A percentile compares a stretch with the other conserved stretches of the same genome.
Conservation (phyloP, 305 asterid genomes). For the Fraxinus albicans region DNA sequence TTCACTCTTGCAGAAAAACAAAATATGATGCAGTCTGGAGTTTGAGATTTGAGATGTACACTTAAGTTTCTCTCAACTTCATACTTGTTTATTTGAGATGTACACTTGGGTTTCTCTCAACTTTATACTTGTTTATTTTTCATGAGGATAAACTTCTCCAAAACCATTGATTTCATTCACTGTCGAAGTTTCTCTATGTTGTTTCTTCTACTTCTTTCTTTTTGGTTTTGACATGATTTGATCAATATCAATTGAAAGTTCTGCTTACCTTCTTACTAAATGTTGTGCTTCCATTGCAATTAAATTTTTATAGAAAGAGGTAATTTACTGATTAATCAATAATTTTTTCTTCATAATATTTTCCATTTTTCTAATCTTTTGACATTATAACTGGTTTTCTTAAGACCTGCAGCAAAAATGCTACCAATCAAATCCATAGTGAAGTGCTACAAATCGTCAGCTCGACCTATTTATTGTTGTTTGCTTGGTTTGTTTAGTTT, state of each 20-base stretch:
- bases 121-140: background rate
- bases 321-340: background rate
- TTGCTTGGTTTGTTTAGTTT: background rate
- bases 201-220: background rate
- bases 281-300: background rate
- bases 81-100: too few relatives aligned
- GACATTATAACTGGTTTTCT: background rate
- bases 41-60: background rate
- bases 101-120: too few relatives aligned
- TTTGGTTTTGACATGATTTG: background rate
- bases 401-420: background rate
- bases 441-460: background rate
- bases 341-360: background rate
- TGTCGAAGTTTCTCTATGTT: background rate
- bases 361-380: background rate
- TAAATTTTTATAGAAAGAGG: background rate
- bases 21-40: background rate
- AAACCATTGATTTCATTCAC: background rate
- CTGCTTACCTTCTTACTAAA: background rate
- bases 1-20: constrained; percentile 1
- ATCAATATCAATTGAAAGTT: background rate
- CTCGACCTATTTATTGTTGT: background rate
- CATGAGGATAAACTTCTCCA: background rate
- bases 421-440: background rate
- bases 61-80: background rate